Percentiles rank a stretch among this genome's conserved stretches.
Conservation (phyloP, 164 flowering plant genomes). For the Nymphaea colorata region DNA sequence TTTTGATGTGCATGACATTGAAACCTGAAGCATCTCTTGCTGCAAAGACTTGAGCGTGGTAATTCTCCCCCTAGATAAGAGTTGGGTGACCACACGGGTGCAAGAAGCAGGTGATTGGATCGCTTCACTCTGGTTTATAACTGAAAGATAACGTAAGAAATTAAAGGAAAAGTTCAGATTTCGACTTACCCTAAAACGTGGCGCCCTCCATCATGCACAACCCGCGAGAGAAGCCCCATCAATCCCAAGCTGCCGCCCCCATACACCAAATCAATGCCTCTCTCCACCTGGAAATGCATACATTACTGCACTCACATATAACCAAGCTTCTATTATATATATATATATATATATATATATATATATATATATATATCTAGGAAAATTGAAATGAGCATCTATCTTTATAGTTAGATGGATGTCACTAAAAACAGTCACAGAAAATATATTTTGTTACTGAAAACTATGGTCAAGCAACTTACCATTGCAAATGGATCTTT, state of each 20-base stretch:
- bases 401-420: slow-evolving; percentile 91
- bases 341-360: slow-evolving; percentile 7
- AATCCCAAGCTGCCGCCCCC: slow-evolving; percentile 99
- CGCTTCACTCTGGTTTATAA: too few relatives aligned
- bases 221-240: slow-evolving; percentile 98
- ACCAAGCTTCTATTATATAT: slow-evolving; percentile 19
- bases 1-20: too few relatives aligned
- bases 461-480: too few relatives aligned
- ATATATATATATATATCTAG: slow-evolving; percentile 16
- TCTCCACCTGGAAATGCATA: slow-evolving; percentile 56
- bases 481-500: too few relatives aligned
- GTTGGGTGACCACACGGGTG: too few relatives aligned
- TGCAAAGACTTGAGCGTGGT: too few relatives aligned
- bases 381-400: slow-evolving; percentile 31
- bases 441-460: too few relatives aligned
- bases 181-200: slow-evolving; percentile 81
- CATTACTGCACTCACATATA: slow-evolving; percentile 6
- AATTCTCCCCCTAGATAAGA: too few relatives aligned
- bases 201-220: slow-evolving; percentile 97
- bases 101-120: too few relatives aligned
- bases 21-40: too few relatives aligned
- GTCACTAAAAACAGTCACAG: slow-evolving; percentile 9
- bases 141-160: too few relatives aligned
- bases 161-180: too few relatives aligned
- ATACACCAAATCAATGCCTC: slow-evolving; percentile 90